These are phyloP conservation scores for Ananas comosus DNA, from an alignment of 176 grass and related monocot genomes.

Conservation along the genomic window DNA sequence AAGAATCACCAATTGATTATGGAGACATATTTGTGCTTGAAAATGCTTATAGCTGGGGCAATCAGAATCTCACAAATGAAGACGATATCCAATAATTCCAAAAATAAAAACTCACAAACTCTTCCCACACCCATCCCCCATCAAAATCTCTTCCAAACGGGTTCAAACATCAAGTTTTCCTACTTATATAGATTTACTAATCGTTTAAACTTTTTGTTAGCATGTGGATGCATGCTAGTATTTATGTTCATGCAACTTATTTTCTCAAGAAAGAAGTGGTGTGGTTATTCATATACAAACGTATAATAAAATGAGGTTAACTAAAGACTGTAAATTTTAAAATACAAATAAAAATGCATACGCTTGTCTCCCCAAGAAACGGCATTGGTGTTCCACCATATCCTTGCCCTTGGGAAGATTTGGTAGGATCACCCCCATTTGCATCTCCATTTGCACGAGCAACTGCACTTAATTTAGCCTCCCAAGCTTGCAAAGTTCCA, in stretches of 20 bases:
- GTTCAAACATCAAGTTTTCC: too few relatives aligned
- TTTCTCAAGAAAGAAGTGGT: not conserved
- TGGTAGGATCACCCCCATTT: constrained; percentile 55
- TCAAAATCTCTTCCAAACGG: too few relatives aligned
- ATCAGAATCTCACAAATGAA: not conserved
- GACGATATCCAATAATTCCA: too few relatives aligned
- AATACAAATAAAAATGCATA: constrained; percentile 19
- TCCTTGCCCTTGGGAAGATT: constrained; percentile 57
- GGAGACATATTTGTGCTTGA: constrained; percentile 4
- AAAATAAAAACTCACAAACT: too few relatives aligned
- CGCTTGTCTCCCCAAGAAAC: constrained; percentile 79
- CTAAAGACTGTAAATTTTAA: not conserved
- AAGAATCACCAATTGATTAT: not conserved
- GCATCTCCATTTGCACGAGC: constrained; percentile 40
- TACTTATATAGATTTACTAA: too few relatives aligned
- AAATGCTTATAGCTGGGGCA: not conserved
- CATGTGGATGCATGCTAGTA: too few relatives aligned
- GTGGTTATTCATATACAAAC: not conserved
- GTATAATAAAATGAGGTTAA: not conserved
- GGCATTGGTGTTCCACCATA: constrained; percentile 83
- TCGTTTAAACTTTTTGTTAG: too few relatives aligned
- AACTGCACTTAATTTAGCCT: constrained; percentile 57
- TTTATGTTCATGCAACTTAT: too few relatives aligned
- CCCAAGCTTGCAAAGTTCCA: constrained; percentile 88
- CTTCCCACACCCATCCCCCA: too few relatives aligned